A percentile compares a stretch with the other conserved stretches of the same genome.
These are phyloP conservation scores for Leucocoprinus birnbaumii DNA, from an alignment of 768 basidiomycete genomes.

Conservation along the genomic window DNA sequence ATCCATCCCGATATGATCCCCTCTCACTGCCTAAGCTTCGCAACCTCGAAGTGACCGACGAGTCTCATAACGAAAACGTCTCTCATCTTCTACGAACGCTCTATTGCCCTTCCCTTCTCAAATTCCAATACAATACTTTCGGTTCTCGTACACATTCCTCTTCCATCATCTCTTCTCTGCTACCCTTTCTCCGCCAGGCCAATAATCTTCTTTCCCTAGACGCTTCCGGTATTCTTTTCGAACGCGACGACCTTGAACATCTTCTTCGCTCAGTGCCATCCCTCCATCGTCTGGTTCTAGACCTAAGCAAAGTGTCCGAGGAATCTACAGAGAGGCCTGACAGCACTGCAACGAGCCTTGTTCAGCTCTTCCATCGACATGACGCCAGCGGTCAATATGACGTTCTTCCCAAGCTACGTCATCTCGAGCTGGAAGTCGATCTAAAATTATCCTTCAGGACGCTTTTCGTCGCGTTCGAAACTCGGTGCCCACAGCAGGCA, in stretches of 20 bases:
- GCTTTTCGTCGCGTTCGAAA: slow-evolving; percentile 10
- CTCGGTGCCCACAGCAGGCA: slow-evolving; percentile 3
- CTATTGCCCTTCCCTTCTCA: slow-evolving; percentile 1
- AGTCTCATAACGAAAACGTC: slow-evolving; percentile 1
- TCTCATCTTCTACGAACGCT: background rate
- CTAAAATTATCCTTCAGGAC: slow-evolving; percentile 7
- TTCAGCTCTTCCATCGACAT: slow-evolving; percentile 9
- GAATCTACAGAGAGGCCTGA: background rate
- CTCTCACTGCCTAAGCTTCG: slow-evolving; percentile 1
- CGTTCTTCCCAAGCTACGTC: slow-evolving; percentile 8
- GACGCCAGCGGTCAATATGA: slow-evolving; percentile 1
- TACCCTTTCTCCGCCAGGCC: slow-evolving; percentile 1
- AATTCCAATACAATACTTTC: slow-evolving; percentile 10
- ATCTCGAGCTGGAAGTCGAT: slow-evolving; percentile 11
- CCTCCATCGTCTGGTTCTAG: slow-evolving; percentile 1
- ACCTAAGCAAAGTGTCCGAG: background rate
- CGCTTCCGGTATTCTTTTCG: slow-evolving; percentile 10
- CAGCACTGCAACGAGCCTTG: background rate
- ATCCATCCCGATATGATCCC: background rate
- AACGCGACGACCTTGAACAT: slow-evolving; percentile 5
- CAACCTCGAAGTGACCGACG: slow-evolving; percentile 7
- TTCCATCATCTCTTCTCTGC: background rate
- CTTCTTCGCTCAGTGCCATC: slow-evolving; percentile 1
- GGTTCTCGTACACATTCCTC: slow-evolving; percentile 7
- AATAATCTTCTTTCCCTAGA: slow-evolving; percentile 4